phyloP scores from a whole-genome alignment of 2,329 filamentous ascomycete genomes.

The Ophioceras dolichostomum region DNA sequence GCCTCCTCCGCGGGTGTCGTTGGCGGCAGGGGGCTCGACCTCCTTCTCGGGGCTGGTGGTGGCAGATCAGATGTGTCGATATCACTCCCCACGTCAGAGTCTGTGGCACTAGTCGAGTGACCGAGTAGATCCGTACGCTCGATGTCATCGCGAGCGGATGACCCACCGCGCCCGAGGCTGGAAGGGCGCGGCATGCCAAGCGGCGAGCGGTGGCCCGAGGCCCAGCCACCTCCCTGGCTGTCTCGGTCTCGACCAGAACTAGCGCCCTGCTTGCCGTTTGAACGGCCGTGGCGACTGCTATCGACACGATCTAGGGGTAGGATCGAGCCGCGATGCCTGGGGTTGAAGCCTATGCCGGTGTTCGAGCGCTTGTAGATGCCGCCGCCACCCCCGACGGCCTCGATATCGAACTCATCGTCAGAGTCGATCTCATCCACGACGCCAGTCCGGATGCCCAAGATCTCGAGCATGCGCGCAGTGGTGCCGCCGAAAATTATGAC shows the following conservation, averaged over 20 bases:
- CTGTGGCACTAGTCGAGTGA: constrained; percentile 30
- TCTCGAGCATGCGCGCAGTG: constrained; percentile 94
- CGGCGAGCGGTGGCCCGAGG: constrained; percentile 40
- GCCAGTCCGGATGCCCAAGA: constrained; percentile 88
- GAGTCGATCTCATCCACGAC: constrained; percentile 96
- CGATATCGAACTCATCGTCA: constrained; percentile 97
- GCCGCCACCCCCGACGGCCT: constrained; percentile 50
- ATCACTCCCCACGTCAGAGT: constrained; percentile 50
- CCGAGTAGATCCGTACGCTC: constrained; percentile 47
- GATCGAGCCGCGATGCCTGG: constrained; percentile 52
- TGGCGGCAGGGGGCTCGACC: constrained; percentile 25
- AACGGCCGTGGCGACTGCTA: constrained; percentile 12
- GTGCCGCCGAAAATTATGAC: constrained; percentile 99
- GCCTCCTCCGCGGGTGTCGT: not conserved
- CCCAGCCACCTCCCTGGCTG: constrained; percentile 28
- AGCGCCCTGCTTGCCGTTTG: constrained; percentile 6
- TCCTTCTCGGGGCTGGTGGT: constrained; percentile 38
- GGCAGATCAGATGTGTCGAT: constrained; percentile 56
- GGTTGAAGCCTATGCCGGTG: constrained; percentile 64
- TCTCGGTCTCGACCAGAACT: constrained; percentile 9
- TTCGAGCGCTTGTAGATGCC: constrained; percentile 74
- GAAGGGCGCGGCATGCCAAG: constrained; percentile 26
- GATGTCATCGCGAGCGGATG: constrained; percentile 30
- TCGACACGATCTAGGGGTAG: constrained; percentile 39
- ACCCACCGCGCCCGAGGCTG: constrained; percentile 41